Evolutionary conservation across 441 rosid genomes (phyloP).

Genomic region (Cnidoscolus chayamansa): DNA sequence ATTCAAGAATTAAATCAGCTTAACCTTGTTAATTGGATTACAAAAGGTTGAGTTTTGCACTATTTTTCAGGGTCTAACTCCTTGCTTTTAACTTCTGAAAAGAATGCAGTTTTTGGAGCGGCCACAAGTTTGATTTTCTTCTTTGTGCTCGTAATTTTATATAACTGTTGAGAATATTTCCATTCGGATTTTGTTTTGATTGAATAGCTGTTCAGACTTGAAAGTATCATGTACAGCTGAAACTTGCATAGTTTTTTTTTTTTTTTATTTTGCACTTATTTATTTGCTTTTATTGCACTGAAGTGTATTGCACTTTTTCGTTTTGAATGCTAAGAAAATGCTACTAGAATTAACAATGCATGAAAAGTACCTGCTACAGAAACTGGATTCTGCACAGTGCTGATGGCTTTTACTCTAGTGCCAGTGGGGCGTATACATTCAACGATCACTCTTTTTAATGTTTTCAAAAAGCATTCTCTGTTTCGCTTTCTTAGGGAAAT

Average conservation of each 20-base stretch:
- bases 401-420: too few relatives aligned
- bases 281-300: not conserved
- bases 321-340: not conserved
- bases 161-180: not conserved
- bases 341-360: not conserved
- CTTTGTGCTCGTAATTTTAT: conserved; percentile 3
- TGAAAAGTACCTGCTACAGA: not conserved
- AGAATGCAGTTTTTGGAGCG: not conserved
- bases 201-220: not conserved
- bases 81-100: conserved; percentile 9
- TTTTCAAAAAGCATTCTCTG: not conserved
- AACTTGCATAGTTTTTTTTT: not conserved
- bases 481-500: conserved; percentile 11
- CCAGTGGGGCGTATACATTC: not conserved
- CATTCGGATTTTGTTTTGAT: conserved; percentile 5
- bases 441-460: not conserved
- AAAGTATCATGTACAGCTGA: conserved; percentile 5
- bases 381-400: conserved; percentile 7
- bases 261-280: not conserved
- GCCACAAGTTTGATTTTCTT: not conserved
- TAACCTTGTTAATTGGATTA: conserved; percentile 2
- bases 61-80: not conserved
- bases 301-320: not conserved
- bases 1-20: not conserved
- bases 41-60: not conserved